Evolutionary conservation across 1,139 yeast genomes (phyloP).

Genomic region (Kazachstania sp.): DNA sequence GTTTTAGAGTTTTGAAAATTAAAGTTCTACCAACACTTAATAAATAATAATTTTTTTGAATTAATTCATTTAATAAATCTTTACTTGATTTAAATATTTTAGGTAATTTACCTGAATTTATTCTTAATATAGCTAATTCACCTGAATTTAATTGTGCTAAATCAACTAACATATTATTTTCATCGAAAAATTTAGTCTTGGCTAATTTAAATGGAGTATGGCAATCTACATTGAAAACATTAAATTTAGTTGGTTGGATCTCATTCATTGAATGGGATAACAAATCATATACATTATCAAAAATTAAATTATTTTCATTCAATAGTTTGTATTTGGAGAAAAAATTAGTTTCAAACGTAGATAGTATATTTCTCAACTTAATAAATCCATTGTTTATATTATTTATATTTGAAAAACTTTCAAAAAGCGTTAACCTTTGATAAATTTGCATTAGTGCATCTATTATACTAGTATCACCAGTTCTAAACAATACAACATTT

Average conservation of each 20-base stretch:
- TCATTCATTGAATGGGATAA: slow-evolving; percentile 9
- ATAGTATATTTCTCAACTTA: neutral
- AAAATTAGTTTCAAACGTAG: slow-evolving; percentile 10
- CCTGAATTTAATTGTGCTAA: slow-evolving; percentile 20
- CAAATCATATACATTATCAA: slow-evolving; percentile 14
- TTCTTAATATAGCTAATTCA: slow-evolving; percentile 32
- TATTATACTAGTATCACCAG: slow-evolving; percentile 1
- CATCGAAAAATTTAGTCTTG: slow-evolving; percentile 8
- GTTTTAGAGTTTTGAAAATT: slow-evolving; percentile 31
- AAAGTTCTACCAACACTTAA: slow-evolving; percentile 29
- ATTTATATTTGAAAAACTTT: neutral
- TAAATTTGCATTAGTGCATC: neutral
- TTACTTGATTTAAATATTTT: slow-evolving; percentile 3
- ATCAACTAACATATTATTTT: slow-evolving; percentile 25
- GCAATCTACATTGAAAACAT: slow-evolving; percentile 9
- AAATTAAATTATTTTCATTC: slow-evolving; percentile 9
- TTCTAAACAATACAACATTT: slow-evolving; percentile 5
- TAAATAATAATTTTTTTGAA: slow-evolving; percentile 5
- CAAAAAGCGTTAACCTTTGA: neutral
- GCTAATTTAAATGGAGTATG: slow-evolving; percentile 16
- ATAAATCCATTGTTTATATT: neutral
- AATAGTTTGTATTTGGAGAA: slow-evolving; percentile 12
- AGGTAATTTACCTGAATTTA: slow-evolving; percentile 18
- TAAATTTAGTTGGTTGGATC: slow-evolving; percentile 12
- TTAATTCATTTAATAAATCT: slow-evolving; percentile 10